Evolutionary conservation across 2,329 filamentous ascomycete genomes (phyloP).

Genomic region (Stemphylium lycopersici): DNA sequence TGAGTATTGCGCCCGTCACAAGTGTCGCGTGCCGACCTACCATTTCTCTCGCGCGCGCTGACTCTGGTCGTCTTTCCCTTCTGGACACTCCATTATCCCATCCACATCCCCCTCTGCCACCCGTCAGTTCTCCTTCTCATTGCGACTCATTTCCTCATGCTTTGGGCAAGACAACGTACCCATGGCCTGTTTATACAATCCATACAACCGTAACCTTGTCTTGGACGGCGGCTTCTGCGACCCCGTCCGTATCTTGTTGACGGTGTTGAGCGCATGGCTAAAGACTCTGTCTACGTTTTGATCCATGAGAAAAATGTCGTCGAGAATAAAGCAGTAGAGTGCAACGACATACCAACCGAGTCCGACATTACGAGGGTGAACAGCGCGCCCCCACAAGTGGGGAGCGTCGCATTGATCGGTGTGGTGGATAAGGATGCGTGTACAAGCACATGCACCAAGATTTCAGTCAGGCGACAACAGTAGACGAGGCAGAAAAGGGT

Average conservation of each 20-base stretch:
- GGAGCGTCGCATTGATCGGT: constrained; percentile 20
- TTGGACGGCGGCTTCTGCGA: constrained; percentile 83
- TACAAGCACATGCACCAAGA: background rate
- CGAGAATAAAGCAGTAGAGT: background rate
- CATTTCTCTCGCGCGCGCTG: constrained; percentile 71
- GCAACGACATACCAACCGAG: constrained; percentile 46
- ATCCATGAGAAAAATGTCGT: background rate
- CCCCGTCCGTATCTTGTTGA: constrained; percentile 96
- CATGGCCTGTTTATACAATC: constrained; percentile 98
- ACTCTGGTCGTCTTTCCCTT: constrained; percentile 57
- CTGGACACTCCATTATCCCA: constrained; percentile 86
- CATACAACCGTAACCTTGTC: constrained; percentile 91
- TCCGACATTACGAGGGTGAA: constrained; percentile 46
- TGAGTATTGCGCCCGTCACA: background rate
- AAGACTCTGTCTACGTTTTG: constrained; percentile 83
- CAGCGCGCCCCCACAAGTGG: constrained; percentile 24
- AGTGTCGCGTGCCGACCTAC: constrained; percentile 61
- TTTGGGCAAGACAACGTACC: constrained; percentile 49
- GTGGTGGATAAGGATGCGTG: background rate
- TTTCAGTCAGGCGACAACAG: constrained; percentile 5
- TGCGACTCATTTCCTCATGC: background rate
- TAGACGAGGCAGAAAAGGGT: background rate
- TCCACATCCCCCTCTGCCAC: constrained; percentile 84
- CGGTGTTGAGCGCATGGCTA: constrained; percentile 97
- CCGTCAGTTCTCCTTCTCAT: constrained; percentile 15